Evolutionary conservation across 768 basidiomycete species (phyloP).

Genomic region (Hygrophorus pudorinus): DNA sequence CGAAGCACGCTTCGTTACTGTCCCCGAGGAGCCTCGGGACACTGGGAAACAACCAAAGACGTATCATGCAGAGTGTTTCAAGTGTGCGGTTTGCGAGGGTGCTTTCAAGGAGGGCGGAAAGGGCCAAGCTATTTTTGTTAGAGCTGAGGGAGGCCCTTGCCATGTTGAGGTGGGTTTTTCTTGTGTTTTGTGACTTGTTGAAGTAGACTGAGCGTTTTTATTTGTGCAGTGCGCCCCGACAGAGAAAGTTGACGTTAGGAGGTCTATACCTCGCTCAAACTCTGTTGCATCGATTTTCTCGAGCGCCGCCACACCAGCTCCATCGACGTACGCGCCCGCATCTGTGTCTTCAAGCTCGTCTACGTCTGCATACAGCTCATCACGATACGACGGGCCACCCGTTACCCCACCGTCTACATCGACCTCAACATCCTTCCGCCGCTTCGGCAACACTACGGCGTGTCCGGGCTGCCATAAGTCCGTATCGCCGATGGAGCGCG

Average conservation of each 20-base stretch:
- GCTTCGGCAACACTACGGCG: constrained; percentile 47
- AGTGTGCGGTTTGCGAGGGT: constrained; percentile 55
- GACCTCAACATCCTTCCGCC: constrained; percentile 29
- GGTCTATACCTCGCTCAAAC: constrained; percentile 9
- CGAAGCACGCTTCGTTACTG: constrained; percentile 48
- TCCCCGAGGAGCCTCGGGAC: constrained; percentile 38
- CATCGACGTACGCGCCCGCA: neutral
- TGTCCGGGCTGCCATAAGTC: constrained; percentile 70
- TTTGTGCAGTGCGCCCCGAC: constrained; percentile 35
- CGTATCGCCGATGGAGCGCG: constrained; percentile 77
- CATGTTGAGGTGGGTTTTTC: constrained; percentile 44
- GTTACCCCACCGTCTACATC: constrained; percentile 24
- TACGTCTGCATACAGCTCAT: constrained; percentile 15
- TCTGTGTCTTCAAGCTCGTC: constrained; percentile 7
- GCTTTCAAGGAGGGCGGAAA: constrained; percentile 50
- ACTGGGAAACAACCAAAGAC: constrained; percentile 36
- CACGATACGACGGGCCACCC: constrained; percentile 19
- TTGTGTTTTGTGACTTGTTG: neutral
- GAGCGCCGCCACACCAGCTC: neutral
- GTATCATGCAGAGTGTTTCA: constrained; percentile 73
- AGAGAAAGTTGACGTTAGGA: constrained; percentile 30
- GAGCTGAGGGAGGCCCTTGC: constrained; percentile 52
- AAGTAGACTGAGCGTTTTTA: neutral
- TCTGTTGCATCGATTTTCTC: neutral
- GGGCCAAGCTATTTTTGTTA: constrained; percentile 65